phyloP scores from a whole-genome alignment of 2,329 filamentous ascomycete genomes.

The Plenodomus biglobosus region DNA sequence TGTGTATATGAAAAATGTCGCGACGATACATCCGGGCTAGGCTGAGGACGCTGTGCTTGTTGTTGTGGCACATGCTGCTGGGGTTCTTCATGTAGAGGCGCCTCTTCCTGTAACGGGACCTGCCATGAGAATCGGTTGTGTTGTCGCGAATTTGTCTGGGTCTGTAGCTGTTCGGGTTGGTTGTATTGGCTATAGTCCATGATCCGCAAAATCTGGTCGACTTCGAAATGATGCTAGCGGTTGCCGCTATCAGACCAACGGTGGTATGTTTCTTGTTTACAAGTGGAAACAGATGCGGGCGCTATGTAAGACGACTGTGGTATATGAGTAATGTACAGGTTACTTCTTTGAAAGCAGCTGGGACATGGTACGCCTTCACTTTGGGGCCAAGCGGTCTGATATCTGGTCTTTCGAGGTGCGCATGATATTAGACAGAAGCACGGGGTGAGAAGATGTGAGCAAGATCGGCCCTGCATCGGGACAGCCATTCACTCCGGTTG shows the following conservation, averaged over 20 bases:
- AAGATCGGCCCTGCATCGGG: slow-evolving; percentile 20
- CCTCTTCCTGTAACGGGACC: slow-evolving; percentile 24
- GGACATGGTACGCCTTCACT: neutral
- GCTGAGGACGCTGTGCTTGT: slow-evolving; percentile 14
- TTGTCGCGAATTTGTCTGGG: slow-evolving; percentile 14
- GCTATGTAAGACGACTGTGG: neutral
- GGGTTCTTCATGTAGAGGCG: slow-evolving; percentile 13
- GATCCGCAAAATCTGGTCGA: slow-evolving; percentile 2
- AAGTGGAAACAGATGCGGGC: neutral
- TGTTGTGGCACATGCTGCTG: slow-evolving; percentile 8
- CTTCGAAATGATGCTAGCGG: neutral
- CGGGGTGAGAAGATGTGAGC: slow-evolving; percentile 18
- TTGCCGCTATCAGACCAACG: neutral
- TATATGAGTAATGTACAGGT: neutral
- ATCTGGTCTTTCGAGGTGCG: slow-evolving; percentile 20
- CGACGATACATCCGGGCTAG: slow-evolving; percentile 19
- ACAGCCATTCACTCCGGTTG: slow-evolving; percentile 32
- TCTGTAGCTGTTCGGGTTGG: slow-evolving; percentile 18
- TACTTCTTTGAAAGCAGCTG: neutral
- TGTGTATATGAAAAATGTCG: slow-evolving; percentile 42
- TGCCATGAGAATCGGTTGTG: slow-evolving; percentile 43
- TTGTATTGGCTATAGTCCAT: slow-evolving; percentile 31
- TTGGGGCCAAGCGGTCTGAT: slow-evolving; percentile 34
- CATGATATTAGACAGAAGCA: slow-evolving; percentile 33
- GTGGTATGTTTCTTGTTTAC: neutral